Conservation (phyloP, 176 grass and related monocot species). For the Pharus latifolius region DNA sequence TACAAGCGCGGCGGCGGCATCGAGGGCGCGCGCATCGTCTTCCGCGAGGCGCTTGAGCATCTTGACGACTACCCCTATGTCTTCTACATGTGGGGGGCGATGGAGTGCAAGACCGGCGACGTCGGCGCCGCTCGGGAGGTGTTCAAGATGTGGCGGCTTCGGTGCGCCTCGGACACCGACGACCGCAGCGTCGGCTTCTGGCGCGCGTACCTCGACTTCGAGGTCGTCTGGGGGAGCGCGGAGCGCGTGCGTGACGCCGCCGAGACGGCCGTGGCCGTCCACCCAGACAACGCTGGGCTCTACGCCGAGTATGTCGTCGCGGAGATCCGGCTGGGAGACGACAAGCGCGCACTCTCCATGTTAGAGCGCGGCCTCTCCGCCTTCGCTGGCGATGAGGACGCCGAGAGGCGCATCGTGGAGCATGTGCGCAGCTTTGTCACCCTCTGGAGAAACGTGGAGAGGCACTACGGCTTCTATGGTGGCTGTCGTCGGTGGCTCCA, state of each 20-base stretch:
- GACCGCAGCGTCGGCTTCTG: background rate
- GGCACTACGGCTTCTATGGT: too few relatives aligned
- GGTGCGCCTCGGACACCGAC: background rate
- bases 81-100: background rate
- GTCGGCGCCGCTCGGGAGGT: background rate
- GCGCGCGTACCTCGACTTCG: background rate
- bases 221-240: background rate
- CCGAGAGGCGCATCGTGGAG: background rate
- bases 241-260: background rate
- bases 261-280: background rate
- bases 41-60: background rate
- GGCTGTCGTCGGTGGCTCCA: too few relatives aligned
- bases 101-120: background rate
- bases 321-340: background rate
- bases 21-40: background rate
- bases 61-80: background rate
- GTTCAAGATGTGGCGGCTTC: background rate
- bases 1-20: background rate
- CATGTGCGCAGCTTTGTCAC: too few relatives aligned
- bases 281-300: background rate
- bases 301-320: background rate
- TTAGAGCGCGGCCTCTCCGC: background rate
- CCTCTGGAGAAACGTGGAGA: too few relatives aligned
- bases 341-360: background rate
- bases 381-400: too few relatives aligned